Evolutionary conservation across 768 basidiomycete species (phyloP).

Genomic region (Hortiboletus flavorubellus): DNA sequence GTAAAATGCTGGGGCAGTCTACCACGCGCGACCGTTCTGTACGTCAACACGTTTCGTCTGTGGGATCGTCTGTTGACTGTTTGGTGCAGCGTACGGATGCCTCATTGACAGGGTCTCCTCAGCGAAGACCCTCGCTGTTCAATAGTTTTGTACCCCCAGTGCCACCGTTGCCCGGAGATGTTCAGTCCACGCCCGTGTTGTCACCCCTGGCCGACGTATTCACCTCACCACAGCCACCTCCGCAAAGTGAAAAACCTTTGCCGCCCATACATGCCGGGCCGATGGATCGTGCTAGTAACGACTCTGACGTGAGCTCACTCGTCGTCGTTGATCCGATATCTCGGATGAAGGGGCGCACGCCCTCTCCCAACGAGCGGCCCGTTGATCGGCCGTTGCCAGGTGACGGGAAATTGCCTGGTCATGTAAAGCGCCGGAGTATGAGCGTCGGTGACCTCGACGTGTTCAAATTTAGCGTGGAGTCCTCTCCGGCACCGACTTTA

Average conservation of each 20-base stretch:
- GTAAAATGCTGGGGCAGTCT: slow-evolving; percentile 71
- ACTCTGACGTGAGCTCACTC: slow-evolving; percentile 53
- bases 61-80: slow-evolving; percentile 13
- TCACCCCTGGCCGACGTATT: slow-evolving; percentile 56
- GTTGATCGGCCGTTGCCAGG: slow-evolving; percentile 24
- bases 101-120: slow-evolving; percentile 29
- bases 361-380: slow-evolving; percentile 31
- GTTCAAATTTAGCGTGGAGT: slow-evolving; percentile 40
- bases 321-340: slow-evolving; percentile 52
- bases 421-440: slow-evolving; percentile 63
- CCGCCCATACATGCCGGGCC: slow-evolving; percentile 50
- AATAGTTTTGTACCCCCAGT: slow-evolving; percentile 39
- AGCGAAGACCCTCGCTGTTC: slow-evolving; percentile 30
- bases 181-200: slow-evolving; percentile 35
- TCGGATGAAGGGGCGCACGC: slow-evolving; percentile 34
- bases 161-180: slow-evolving; percentile 47
- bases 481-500: slow-evolving; percentile 37
- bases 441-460: slow-evolving; percentile 67
- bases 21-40: slow-evolving; percentile 70
- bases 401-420: slow-evolving; percentile 28
- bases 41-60: slow-evolving; percentile 23
- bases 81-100: slow-evolving; percentile 53
- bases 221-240: slow-evolving; percentile 30
- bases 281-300: slow-evolving; percentile 35
- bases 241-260: slow-evolving; percentile 55